Evolutionary conservation across 2,329 filamentous ascomycete genomes (phyloP), one percentile per base, ranked within the genome.

Genomic region (Fusarium sp.): DNA sequence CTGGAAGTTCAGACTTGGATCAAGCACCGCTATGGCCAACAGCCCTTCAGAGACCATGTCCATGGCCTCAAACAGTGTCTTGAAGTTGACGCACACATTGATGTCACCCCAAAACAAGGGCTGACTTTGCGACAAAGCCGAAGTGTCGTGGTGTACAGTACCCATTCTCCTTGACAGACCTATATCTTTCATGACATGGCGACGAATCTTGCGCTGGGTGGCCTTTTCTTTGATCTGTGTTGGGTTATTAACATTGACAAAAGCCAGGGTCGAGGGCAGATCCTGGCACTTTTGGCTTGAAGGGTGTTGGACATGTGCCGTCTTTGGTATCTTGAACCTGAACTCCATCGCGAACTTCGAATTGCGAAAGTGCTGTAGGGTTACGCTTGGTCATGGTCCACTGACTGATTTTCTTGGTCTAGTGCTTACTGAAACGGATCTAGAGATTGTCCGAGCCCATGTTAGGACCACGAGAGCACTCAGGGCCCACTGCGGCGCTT

Each of bases 131-230:
- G 28, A 31, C 10, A 31, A 31, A 10, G 28, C 10, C 6, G 11
- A 22, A 1, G 10, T 26, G 3, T 18, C 44, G 9, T 6, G 20
- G 7, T 42, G 33, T 1, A 26, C 26, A 5, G 15, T 10, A 2
- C 53, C 22, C 15, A 38, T 50, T 55, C 70, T 43, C 11, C 70
- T 43, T 13, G 70, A 63, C 13, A 22, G 60, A 0, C 68, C 71
- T n/a, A 72, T 68, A 6, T 66, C 49, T 40, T 50, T 58, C 71
- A 73, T 72, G 10, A 73, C 72, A 67, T 74, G 71, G 3, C 71
- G 72, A 13, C 72, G 71, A n/a, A 74, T 64, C n/a, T 56, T 63
- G 1, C 58, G 66, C 22, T 72, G 50, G 2, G 59, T 65, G 26
- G 52, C 42, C 14, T 46, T 38, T 7, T 65, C 58, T 20, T 68